phyloP scores from a whole-genome alignment of 1,284 basidiomycete species.

The Cutaneotrichosporon dermatis region DNA sequence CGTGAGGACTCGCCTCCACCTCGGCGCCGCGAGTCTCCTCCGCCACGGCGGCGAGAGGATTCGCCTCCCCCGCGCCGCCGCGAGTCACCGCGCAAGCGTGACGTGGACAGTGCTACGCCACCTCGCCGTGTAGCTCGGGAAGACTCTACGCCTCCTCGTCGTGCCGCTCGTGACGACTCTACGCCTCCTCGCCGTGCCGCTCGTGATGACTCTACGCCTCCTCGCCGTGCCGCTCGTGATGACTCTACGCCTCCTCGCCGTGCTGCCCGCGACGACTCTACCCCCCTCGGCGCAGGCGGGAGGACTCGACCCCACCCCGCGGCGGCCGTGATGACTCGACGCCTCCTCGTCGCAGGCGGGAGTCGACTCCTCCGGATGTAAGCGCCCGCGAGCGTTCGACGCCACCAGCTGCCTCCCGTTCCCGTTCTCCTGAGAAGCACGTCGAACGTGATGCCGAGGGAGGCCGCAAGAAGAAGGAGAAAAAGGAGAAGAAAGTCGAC shows the following conservation, averaged over 20 bases:
- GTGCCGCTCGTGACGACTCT: neutral
- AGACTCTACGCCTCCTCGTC: neutral
- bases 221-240: neutral
- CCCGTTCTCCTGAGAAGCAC: constrained; percentile 6
- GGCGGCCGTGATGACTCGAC: neutral
- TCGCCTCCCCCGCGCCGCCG: constrained; percentile 3
- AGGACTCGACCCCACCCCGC: neutral
- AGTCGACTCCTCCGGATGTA: neutral
- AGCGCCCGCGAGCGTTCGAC: neutral
- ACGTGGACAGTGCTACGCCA: neutral
- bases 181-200: neutral
- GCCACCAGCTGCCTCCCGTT: neutral
- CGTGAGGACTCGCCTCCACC: constrained; percentile 4
- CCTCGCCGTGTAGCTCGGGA: neutral
- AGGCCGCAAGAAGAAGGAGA: neutral
- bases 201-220: neutral
- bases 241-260: neutral
- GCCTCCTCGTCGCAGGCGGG: neutral
- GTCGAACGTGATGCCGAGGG: neutral
- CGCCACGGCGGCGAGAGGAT: constrained; percentile 8
- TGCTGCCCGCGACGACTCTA: neutral
- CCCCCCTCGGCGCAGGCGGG: neutral
- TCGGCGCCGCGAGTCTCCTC: constrained; percentile 1
- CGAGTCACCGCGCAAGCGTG: neutral
- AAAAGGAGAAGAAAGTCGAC: constrained; percentile 13